Conservation (phyloP, 805 yeast species). For the Kluyveromyces siamensis region DNA sequence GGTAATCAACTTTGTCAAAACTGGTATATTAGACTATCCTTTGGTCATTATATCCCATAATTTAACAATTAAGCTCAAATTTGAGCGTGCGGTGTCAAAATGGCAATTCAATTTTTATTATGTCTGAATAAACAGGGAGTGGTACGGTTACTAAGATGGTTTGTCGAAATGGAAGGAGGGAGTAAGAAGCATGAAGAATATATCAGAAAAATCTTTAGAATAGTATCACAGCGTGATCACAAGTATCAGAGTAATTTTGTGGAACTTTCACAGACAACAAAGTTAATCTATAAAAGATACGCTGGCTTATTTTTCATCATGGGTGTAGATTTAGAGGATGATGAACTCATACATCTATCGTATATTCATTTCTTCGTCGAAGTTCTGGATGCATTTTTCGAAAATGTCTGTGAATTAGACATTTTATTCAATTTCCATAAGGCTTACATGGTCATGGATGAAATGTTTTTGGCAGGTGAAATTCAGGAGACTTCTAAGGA, state of each 20-base stretch:
- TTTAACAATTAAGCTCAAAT: neutral
- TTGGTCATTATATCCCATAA: neutral
- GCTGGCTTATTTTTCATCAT: slow-evolving; percentile 89
- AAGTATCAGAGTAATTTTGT: slow-evolving; percentile 76
- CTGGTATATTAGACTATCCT: no score
- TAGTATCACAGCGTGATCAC: slow-evolving; percentile 76
- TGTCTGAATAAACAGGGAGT: slow-evolving; percentile 93
- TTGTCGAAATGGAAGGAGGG: slow-evolving; percentile 20
- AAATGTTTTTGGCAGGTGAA: slow-evolving; percentile 85
- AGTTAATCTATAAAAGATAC: slow-evolving; percentile 77
- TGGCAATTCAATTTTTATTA: slow-evolving; percentile 74
- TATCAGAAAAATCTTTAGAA: slow-evolving; percentile 52
- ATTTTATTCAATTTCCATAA: slow-evolving; percentile 86
- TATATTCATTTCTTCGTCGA: slow-evolving; percentile 85
- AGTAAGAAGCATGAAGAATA: slow-evolving; percentile 26
- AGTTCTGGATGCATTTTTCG: slow-evolving; percentile 74
- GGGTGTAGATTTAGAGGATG: slow-evolving; percentile 70
- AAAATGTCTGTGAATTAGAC: slow-evolving; percentile 89
- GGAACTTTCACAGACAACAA: slow-evolving; percentile 51
- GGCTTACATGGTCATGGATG: slow-evolving; percentile 75
- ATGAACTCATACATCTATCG: slow-evolving; percentile 75
- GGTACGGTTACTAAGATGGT: slow-evolving; percentile 80
- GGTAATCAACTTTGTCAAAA: no score
- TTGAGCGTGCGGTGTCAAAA: slow-evolving; percentile 15
- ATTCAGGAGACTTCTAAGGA: slow-evolving; percentile 75